phyloP scores from a whole-genome alignment of 2,329 filamentous ascomycete genomes.

The Fusarium austroafricanum region DNA sequence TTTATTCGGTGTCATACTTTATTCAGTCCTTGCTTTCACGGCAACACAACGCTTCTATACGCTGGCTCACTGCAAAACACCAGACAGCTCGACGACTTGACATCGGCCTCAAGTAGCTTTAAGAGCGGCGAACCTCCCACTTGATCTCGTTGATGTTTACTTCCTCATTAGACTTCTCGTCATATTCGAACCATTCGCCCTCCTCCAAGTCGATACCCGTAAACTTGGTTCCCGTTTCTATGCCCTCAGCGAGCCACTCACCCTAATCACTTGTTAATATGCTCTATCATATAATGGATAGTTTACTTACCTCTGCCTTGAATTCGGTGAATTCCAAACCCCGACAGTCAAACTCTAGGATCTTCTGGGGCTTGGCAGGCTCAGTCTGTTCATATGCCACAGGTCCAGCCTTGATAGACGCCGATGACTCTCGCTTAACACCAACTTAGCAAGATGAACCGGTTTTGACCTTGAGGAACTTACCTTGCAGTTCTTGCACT shows the following conservation, averaged over 20 bases:
- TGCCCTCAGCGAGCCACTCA: conserved; percentile 86
- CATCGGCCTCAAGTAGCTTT: conserved; percentile 34
- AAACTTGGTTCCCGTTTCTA: conserved; percentile 86
- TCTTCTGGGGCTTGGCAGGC: conserved; percentile 79
- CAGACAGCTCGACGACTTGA: not conserved
- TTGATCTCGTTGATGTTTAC: conserved; percentile 90
- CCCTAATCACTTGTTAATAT: conserved; percentile 66
- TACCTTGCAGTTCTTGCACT: conserved; percentile 97
- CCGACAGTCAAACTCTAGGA: conserved; percentile 93
- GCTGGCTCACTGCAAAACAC: not conserved
- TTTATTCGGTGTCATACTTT: not conserved
- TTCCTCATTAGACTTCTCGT: conserved; percentile 91
- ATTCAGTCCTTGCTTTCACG: not conserved
- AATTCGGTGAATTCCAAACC: conserved; percentile 94
- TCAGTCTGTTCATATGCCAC: conserved; percentile 76
- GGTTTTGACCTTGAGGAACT: not conserved
- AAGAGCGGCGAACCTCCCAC: conserved; percentile 85
- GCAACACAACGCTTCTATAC: not conserved
- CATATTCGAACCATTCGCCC: conserved; percentile 98
- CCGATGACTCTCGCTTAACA: conserved; percentile 81
- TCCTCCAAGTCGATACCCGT: conserved; percentile 83
- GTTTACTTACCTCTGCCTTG: conserved; percentile 77
- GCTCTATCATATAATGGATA: too few relatives aligned
- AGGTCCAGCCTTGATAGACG: conserved; percentile 81
- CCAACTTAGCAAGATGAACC: not conserved